Evolutionary conservation across 2,329 filamentous ascomycete genomes (phyloP).

Genomic region (Alternaria consortialis): DNA sequence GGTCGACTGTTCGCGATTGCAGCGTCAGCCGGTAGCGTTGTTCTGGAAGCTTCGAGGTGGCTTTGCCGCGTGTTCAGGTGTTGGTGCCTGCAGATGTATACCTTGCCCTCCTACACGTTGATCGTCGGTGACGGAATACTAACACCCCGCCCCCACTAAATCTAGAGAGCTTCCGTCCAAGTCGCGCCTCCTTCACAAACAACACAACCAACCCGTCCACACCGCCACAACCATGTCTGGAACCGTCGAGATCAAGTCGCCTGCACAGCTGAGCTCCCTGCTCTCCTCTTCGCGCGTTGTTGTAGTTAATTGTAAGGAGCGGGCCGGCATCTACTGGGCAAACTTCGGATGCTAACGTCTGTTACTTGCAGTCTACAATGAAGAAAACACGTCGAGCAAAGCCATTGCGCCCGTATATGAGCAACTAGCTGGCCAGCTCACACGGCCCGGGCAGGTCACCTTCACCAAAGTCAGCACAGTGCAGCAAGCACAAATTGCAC

Average conservation of each 20-base stretch:
- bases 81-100: constrained; percentile 25
- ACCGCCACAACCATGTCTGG: constrained; percentile 53
- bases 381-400: constrained; percentile 87
- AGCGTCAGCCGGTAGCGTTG: background rate
- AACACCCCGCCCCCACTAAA: constrained; percentile 34
- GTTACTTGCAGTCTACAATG: constrained; percentile 75
- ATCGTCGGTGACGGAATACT: constrained; percentile 26
- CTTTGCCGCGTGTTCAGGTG: constrained; percentile 20
- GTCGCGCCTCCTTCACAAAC: constrained; percentile 31
- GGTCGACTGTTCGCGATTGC: background rate
- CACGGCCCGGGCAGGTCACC: constrained; percentile 75
- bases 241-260: constrained; percentile 55
- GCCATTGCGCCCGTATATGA: constrained; percentile 85
- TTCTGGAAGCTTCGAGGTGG: constrained; percentile 40
- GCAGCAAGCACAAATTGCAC: constrained; percentile 74
- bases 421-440: constrained; percentile 74
- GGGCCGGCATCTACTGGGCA: constrained; percentile 19
- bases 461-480: constrained; percentile 92
- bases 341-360: constrained; percentile 36
- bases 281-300: constrained; percentile 79
- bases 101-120: constrained; percentile 1
- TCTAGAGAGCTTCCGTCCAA: constrained; percentile 16
- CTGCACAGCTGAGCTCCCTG: constrained; percentile 61
- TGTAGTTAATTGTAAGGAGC: constrained; percentile 82
- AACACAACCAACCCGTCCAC: constrained; percentile 6